Base-by-base conservation (phyloP, 352 stramenopile genomes). In the Globisporangium radiosum region DNA sequence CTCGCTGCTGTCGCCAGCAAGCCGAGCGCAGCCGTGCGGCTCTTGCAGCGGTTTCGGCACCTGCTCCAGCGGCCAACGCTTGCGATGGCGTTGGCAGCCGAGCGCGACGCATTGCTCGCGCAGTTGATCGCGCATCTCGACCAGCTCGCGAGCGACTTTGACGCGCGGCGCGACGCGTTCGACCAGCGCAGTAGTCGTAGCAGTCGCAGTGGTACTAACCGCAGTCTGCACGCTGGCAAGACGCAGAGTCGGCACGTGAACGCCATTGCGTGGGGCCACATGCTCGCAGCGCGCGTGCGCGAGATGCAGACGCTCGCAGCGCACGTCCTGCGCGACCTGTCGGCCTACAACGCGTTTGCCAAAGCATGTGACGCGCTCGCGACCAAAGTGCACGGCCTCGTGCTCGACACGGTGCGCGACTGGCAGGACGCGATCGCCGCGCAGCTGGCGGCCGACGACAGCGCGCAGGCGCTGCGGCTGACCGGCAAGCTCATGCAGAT, bases 401-500 rank as follows among this genome's bases (percentile, higher is more conserved):
- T 96, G 15, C 55, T 85, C 10, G 84, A 92, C 56, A 86, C 91
- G 15, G 84, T 97, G 9, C 72, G 85, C 14, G 81, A 92, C 59
- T 97, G 90, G 90, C 78, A 93, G 40, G 76, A 92, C 25, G 65
- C 87, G n/a, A 85, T 95, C 47, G 64, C 90, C 8, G 65, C 73
- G 3, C 70, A 81, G 40, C 57, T 95, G 8, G 73, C 89, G 38
- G 69, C 81, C 33, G 78, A 90, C 14, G 78, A 90, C 14, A 73
- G 72, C 13, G 86, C 92, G 19, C 56, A 73, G 15, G 70, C 68
- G 14, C 62, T 96, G 42, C 78, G 86, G 7, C 66, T 97, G 25
- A 89, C 72, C 38, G 90, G 88, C 15, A 72, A 85, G 66, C 81
- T 97, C 50, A 97, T 98, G 82, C 90, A 96, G 59, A 96, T 97